Base-by-base conservation (phyloP, 148 eudicot genomes). In the Limonium bicolor region DNA sequence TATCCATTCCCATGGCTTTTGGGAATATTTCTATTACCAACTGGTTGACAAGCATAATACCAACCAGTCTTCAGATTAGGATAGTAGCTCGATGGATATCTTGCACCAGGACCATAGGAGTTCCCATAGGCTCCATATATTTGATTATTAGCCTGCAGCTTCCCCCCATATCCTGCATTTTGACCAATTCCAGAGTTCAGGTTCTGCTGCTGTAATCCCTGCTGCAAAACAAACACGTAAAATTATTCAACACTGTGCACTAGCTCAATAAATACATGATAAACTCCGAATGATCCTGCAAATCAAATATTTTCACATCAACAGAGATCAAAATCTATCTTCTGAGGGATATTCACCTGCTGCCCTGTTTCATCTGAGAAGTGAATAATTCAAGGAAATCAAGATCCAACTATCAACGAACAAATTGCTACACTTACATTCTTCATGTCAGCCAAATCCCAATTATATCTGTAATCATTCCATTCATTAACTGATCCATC, bases 401-500 rank as follows among this genome's bases (percentile, higher is more conserved):
- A n/a, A n/a, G n/a, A n/a, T n/a, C n/a, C n/a, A n/a, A n/a, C n/a
- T n/a, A n/a, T n/a, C n/a, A n/a, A n/a, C n/a, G n/a, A n/a, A n/a
- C n/a, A n/a, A n/a, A n/a, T n/a, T n/a, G 28, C 16, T 13, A 12
- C 14, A 26, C 48, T 43, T 43, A 43, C 48, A 43, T n/a, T 43
- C 16, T 43, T 28, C 3, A 20, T 20, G 8, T 43, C 48, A 43
- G 27, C 27, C 31, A 43, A 31, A 43, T 43, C 48, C 13, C 30
- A 20, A 43, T 20, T 43, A 27, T 69, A 69, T 64, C 74, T 60
- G 13, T 69, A 69, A 16, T 69, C 74, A 56, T 49, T 64, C 75
- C 75, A 69, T 20, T 52, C 12, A 36, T 34, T 58, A 17, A 51
- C 53, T 24, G 47, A n/a, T 9, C 62, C 70, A 27, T 69, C 75